Evolutionary conservation across 2,329 filamentous ascomycete genomes (phyloP).

Genomic region (Exophiala bonariae): DNA sequence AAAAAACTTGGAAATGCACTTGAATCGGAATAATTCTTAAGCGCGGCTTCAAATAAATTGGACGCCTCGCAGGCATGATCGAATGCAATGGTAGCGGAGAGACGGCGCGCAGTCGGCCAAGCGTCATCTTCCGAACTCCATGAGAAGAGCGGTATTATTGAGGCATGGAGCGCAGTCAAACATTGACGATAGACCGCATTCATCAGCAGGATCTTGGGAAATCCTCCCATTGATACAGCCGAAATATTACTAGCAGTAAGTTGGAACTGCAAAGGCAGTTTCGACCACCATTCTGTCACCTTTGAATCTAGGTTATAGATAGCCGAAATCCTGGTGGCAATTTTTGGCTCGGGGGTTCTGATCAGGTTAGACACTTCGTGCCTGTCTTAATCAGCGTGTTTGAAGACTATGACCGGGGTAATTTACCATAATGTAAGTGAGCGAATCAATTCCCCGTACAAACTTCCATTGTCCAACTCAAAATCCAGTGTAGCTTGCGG

Average conservation of each 20-base stretch:
- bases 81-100: slow-evolving; percentile 11
- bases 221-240: background rate
- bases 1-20: slow-evolving; percentile 7
- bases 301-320: too few relatives aligned
- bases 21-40: background rate
- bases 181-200: slow-evolving; percentile 11
- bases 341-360: too few relatives aligned
- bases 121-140: slow-evolving; percentile 3
- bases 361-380: slow-evolving; percentile 1
- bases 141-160: slow-evolving; percentile 13
- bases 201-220: slow-evolving; percentile 6
- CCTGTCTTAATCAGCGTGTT: slow-evolving; percentile 7
- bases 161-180: slow-evolving; percentile 11
- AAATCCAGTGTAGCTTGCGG: background rate
- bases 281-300: too few relatives aligned
- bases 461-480: background rate
- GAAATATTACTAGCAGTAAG: slow-evolving; percentile 2
- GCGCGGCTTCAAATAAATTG: slow-evolving; percentile 3
- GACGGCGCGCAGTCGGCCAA: slow-evolving; percentile 6
- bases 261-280: slow-evolving; percentile 1
- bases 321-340: too few relatives aligned
- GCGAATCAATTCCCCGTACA: slow-evolving; percentile 10
- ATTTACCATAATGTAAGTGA: slow-evolving; percentile 11
- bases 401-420: background rate
- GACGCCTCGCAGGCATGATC: slow-evolving; percentile 12